These are phyloP conservation scores for Juglanconis oblonga DNA, from an alignment of 2,329 filamentous ascomycete genomes.

Conservation along the genomic window DNA sequence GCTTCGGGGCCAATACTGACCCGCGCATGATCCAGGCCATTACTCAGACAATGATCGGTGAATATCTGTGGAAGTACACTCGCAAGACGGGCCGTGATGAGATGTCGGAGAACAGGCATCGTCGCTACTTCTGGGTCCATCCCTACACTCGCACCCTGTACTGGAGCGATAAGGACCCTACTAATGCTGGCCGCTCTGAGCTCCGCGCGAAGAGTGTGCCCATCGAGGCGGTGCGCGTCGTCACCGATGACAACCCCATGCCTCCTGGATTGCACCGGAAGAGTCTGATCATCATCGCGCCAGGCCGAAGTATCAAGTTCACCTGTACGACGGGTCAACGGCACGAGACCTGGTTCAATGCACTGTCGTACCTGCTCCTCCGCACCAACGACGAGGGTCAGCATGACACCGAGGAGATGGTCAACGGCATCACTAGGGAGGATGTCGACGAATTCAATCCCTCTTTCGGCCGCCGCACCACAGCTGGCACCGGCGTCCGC, in stretches of 20 bases:
- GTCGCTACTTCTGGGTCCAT: constrained; percentile 98
- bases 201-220: constrained; percentile 82
- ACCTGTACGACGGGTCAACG: constrained; percentile 90
- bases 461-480: constrained; percentile 39
- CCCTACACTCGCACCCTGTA: constrained; percentile 95
- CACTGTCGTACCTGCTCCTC: constrained; percentile 85
- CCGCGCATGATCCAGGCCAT: constrained; percentile 99
- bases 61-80: constrained; percentile 99
- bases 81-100: constrained; percentile 87
- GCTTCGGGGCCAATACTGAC: constrained; percentile 73
- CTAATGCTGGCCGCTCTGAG: constrained; percentile 72
- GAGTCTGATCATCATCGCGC: constrained; percentile 86
- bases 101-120: constrained; percentile 84
- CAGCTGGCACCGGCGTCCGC: constrained; percentile 45
- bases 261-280: constrained; percentile 93
- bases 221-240: constrained; percentile 88
- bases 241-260: constrained; percentile 91
- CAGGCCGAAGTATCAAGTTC: constrained; percentile 86
- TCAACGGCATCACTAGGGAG: constrained; percentile 55
- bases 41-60: constrained; percentile 98
- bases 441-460: constrained; percentile 83
- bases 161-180: constrained; percentile 91
- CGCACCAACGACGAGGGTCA: constrained; percentile 67
- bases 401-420: constrained; percentile 58
- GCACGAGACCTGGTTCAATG: constrained; percentile 99